Evolutionary conservation across 2,329 filamentous ascomycete species (phyloP), one percentile per base, ranked within the genome.

Genomic region (Aotearoamyces nothofagi): DNA sequence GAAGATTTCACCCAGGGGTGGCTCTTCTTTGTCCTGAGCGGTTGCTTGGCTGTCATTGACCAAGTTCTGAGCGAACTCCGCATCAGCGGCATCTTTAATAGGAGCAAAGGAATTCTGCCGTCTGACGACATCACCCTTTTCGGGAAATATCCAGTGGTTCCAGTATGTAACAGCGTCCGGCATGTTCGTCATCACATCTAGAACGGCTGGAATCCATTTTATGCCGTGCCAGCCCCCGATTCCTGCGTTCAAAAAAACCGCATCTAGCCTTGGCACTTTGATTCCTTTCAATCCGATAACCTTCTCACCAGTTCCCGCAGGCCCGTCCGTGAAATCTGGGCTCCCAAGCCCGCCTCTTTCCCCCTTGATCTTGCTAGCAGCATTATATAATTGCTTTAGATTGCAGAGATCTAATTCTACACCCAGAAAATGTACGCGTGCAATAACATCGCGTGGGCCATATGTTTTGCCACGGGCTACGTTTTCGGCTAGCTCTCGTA

Each of bases 141-240:
- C 40, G 19, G 75, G 65, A 10, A 73, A 53, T 57, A 93, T 93
- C 59, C 66, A 94, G 2, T 57, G 59, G 1, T 87, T 86, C 63
- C 72, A 92, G 8, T n/a, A 20, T 5, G 83, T 87, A 15, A 74
- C 65, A 1, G 73, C 61, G 39, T 80, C 65, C 8, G 77, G 49
- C 33, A 78, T 56, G 32, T 84, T 73, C 8, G 65, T 72, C 25
- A 79, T 17, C 0, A 49, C 44, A 32, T 57, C 53, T 42, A 51
- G 56, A 16, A 73, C 51, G 1, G 80, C 70, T 30, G 45, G 42
- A 2, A 58, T 52, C 70, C 74, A 94, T 50, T 82, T 57, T 33
- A 92, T 50, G n/a, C 80, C 81, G 1, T 61, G 68, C 79, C 83
- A 93, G 2, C 82, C 84, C 13, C 84, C 83, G 22, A 87, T 77